These are phyloP conservation scores for Aureobasidium lini DNA, from an alignment of 2,329 filamentous ascomycete species.

Conservation along the genomic window DNA sequence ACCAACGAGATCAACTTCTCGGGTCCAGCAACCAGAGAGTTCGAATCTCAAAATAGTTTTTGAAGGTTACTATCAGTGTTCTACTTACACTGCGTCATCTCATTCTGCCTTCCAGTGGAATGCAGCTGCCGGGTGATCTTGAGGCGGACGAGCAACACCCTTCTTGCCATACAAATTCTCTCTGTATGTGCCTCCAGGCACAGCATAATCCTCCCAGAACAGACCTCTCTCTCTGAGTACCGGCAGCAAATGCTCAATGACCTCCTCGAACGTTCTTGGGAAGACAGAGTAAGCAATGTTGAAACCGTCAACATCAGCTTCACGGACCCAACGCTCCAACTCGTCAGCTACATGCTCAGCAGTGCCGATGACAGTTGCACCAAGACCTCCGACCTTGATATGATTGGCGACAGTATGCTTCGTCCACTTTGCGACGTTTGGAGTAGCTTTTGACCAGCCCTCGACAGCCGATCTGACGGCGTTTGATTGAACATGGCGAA, in stretches of 20 bases:
- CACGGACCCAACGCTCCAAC: constrained; percentile 58
- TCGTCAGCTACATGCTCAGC: constrained; percentile 58
- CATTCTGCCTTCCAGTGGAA: constrained; percentile 14
- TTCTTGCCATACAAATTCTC: constrained; percentile 25
- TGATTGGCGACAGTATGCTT: constrained; percentile 63
- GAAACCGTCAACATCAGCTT: constrained; percentile 67
- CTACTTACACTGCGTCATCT: not conserved
- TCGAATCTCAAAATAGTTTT: no score
- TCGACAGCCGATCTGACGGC: constrained; percentile 52
- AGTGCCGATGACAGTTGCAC: constrained; percentile 58
- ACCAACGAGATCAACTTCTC: no score
- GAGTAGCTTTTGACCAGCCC: constrained; percentile 49
- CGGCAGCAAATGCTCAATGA: constrained; percentile 45
- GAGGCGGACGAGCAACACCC: constrained; percentile 8
- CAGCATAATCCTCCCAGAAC: constrained; percentile 17
- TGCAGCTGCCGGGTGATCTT: constrained; percentile 19
- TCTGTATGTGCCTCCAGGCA: constrained; percentile 15
- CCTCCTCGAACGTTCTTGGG: constrained; percentile 60
- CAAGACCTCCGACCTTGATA: constrained; percentile 60
- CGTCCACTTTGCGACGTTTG: constrained; percentile 56
- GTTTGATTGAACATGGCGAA: constrained; percentile 54
- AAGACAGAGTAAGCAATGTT: constrained; percentile 66
- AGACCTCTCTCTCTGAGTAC: constrained; percentile 30
- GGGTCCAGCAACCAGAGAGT: no score
- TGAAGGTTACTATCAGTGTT: not conserved